phyloP scores from a whole-genome alignment of 192 early-diverging fungal species.

The Coemansia asiatica region DNA sequence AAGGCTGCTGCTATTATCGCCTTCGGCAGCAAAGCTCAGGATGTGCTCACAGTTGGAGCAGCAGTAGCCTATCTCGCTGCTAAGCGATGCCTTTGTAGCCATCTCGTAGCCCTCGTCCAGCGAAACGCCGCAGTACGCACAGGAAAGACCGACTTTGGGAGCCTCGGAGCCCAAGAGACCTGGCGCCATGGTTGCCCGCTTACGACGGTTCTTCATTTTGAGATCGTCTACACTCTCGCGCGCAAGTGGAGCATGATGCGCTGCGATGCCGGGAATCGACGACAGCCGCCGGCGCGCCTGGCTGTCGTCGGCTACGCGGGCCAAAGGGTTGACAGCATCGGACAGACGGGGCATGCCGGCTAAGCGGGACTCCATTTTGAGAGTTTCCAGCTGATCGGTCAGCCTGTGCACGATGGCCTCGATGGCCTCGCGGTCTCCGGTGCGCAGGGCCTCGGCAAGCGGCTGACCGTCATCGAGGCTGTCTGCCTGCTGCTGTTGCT shows the following conservation, averaged over 20 bases:
- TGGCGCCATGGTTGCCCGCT: conserved; percentile 45
- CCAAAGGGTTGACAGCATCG: neutral
- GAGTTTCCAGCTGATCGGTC: conserved; percentile 46
- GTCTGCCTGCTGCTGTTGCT: conserved; percentile 14
- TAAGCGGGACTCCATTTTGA: conserved; percentile 37
- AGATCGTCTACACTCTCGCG: conserved; percentile 8
- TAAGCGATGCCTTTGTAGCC: conserved; percentile 34
- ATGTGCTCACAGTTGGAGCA: conserved; percentile 53
- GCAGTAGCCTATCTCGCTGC: conserved; percentile 53
- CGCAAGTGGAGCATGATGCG: conserved; percentile 1
- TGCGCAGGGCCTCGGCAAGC: conserved; percentile 43
- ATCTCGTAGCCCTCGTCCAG: conserved; percentile 30
- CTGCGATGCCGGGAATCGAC: conserved; percentile 20
- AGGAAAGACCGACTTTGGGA: conserved; percentile 13
- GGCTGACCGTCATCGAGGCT: conserved; percentile 27
- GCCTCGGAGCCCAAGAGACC: conserved; percentile 17
- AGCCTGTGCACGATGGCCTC: conserved; percentile 48
- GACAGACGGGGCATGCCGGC: conserved; percentile 1
- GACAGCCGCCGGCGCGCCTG: conserved; percentile 30
- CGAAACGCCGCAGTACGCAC: conserved; percentile 44
- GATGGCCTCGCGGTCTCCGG: conserved; percentile 49
- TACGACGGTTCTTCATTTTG: conserved; percentile 14
- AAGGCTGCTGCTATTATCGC: conserved; percentile 2
- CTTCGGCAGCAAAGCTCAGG: conserved; percentile 13
- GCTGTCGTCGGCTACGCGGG: conserved; percentile 7